phyloP scores from a whole-genome alignment of 2,329 filamentous ascomycete species.

The Fusarium sarcochroum region DNA sequence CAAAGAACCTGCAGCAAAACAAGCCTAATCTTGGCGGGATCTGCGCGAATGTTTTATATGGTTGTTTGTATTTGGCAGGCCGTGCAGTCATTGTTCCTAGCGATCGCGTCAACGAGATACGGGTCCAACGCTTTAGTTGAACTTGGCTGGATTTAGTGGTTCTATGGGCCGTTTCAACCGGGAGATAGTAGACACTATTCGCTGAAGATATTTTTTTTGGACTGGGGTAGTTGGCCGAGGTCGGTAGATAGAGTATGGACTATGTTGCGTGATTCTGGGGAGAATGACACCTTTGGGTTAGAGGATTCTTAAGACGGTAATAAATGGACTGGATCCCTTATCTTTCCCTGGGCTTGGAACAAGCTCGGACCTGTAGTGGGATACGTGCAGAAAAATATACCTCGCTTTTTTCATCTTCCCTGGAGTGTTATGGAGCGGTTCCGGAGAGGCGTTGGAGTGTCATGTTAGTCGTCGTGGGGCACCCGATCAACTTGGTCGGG shows the following conservation, averaged over 20 bases:
- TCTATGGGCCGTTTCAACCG: background rate
- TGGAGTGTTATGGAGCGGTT: background rate
- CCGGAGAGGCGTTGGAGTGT: background rate
- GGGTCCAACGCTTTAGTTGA: background rate
- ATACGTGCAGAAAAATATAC: background rate
- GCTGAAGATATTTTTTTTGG: background rate
- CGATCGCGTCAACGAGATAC: constrained; percentile 37
- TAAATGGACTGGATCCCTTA: background rate
- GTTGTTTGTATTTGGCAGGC: background rate
- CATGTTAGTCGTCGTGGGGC: background rate
- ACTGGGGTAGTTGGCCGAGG: constrained; percentile 6
- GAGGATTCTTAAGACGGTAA: background rate
- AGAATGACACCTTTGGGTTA: constrained; percentile 17
- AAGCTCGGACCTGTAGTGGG: background rate
- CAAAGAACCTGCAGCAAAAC: background rate
- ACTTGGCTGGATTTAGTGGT: background rate
- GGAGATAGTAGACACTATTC: background rate
- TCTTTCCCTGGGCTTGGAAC: background rate
- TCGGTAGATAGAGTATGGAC: constrained; percentile 6
- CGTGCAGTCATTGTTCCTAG: constrained; percentile 38
- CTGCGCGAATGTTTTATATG: background rate
- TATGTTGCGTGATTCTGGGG: constrained; percentile 25
- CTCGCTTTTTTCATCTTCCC: background rate
- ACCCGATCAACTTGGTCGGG: background rate
- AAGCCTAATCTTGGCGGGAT: background rate